phyloP scores from a whole-genome alignment of 768 basidiomycete genomes.

The Fomitopsis serialis region DNA sequence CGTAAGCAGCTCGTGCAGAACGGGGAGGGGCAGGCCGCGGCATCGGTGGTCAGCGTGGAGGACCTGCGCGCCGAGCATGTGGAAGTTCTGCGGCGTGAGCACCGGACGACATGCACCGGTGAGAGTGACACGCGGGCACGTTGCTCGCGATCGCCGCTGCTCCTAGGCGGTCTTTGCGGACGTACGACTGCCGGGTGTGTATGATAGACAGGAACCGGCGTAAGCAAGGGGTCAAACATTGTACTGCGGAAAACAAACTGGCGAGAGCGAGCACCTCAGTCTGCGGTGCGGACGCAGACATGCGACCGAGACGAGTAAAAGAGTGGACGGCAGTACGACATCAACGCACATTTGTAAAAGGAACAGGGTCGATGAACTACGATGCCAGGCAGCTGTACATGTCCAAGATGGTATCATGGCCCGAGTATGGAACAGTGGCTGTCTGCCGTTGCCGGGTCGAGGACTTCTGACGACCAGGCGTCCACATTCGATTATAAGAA shows the following conservation, averaged over 20 bases:
- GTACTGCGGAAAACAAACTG: too few species aligned
- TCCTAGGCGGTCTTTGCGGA: not conserved
- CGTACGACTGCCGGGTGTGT: not conserved
- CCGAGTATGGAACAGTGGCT: constrained; percentile 4
- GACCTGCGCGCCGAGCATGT: constrained; percentile 45
- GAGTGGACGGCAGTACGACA: too few species aligned
- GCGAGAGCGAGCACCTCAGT: too few species aligned
- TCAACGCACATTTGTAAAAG: too few species aligned
- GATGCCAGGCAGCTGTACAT: too few species aligned
- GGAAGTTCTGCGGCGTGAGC: constrained; percentile 40
- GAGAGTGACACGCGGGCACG: not conserved
- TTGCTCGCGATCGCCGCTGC: not conserved
- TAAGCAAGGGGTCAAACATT: too few species aligned
- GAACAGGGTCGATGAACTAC: too few species aligned
- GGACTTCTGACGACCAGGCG: constrained; percentile 1
- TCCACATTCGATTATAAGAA: constrained; percentile 9
- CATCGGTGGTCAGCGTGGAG: constrained; percentile 36
- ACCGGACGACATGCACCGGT: constrained; percentile 28
- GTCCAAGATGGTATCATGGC: too few species aligned
- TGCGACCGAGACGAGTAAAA: too few species aligned
- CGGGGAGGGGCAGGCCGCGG: constrained; percentile 23
- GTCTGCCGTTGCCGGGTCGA: not conserved
- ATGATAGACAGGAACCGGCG: not conserved
- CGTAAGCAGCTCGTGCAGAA: not conserved
- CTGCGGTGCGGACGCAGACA: too few species aligned